phyloP scores from a whole-genome alignment of 768 basidiomycete species.

The Boletus edulis region DNA sequence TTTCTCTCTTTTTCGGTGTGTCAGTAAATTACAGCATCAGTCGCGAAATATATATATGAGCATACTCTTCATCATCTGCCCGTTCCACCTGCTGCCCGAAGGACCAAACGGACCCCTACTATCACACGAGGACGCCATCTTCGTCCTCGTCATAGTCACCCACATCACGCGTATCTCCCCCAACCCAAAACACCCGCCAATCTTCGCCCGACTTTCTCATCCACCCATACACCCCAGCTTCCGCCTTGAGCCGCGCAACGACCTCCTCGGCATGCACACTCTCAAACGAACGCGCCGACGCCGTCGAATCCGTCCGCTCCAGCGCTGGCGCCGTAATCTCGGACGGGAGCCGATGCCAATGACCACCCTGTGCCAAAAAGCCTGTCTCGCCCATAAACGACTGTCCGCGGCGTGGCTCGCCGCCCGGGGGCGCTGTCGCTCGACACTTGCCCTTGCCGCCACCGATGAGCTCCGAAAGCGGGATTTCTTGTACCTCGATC shows the following conservation, averaged over 20 bases:
- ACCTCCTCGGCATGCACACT: slow-evolving; percentile 56
- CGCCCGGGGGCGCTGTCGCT: slow-evolving; percentile 25
- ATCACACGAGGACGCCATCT: slow-evolving; percentile 29
- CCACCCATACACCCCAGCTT: slow-evolving; percentile 79
- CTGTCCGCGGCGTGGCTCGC: slow-evolving; percentile 50
- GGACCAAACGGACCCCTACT: not conserved
- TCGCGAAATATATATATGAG: slow-evolving; percentile 20
- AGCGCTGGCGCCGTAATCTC: slow-evolving; percentile 31
- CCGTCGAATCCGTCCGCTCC: slow-evolving; percentile 42
- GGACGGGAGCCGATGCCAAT: slow-evolving; percentile 39
- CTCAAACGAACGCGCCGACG: slow-evolving; percentile 45
- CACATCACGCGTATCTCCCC: slow-evolving; percentile 45
- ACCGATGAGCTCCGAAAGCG: slow-evolving; percentile 45
- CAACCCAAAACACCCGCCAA: slow-evolving; percentile 83
- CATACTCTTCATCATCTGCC: slow-evolving; percentile 3
- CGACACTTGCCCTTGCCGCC: slow-evolving; percentile 19
- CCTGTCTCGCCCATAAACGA: slow-evolving; percentile 64
- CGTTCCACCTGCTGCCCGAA: not conserved
- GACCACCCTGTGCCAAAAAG: slow-evolving; percentile 44
- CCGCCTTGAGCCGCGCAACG: slow-evolving; percentile 41
- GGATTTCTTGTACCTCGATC: slow-evolving; percentile 70
- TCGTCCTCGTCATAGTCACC: slow-evolving; percentile 27
- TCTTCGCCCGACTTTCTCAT: slow-evolving; percentile 68
- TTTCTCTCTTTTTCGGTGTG: slow-evolving; percentile 10
- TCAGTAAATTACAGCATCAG: slow-evolving; percentile 15